These are phyloP conservation scores for Bruguiera hainesii DNA, from an alignment of 441 rosid species.

Conservation along the genomic window DNA sequence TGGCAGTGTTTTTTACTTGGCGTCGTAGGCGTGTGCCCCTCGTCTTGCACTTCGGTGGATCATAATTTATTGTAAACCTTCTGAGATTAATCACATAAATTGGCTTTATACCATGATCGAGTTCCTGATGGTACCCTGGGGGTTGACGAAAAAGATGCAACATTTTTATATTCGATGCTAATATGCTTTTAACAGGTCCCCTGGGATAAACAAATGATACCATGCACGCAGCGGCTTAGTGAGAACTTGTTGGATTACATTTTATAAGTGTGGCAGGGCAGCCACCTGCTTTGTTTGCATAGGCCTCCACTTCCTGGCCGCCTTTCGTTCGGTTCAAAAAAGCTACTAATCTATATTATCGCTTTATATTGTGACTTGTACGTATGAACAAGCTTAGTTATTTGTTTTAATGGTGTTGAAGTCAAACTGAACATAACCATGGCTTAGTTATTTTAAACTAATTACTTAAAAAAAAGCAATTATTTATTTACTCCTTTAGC, in stretches of 20 bases:
- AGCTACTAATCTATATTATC: too few relatives aligned
- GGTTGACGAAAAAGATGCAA: slow-evolving; percentile 1
- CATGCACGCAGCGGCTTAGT: neutral
- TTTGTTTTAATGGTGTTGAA: too few relatives aligned
- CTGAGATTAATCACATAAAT: neutral
- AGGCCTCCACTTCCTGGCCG: too few relatives aligned
- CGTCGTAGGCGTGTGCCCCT: neutral
- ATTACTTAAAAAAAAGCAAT: too few relatives aligned
- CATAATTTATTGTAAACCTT: neutral
- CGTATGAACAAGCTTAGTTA: too few relatives aligned
- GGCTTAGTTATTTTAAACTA: too few relatives aligned
- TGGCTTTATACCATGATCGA: neutral
- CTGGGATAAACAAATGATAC: neutral
- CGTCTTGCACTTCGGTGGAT: neutral
- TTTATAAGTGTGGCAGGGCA: neutral
- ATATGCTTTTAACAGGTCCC: neutral
- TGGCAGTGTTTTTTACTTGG: neutral
- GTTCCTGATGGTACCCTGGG: neutral
- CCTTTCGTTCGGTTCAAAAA: too few relatives aligned
- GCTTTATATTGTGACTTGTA: too few relatives aligned
- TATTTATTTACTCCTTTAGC: too few relatives aligned
- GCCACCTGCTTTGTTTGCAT: too few relatives aligned
- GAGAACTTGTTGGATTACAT: slow-evolving; percentile 1
- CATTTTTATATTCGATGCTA: neutral
- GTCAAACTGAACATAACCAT: too few relatives aligned